A percentile compares a stretch with the other conserved stretches of the same genome.
Conservation (phyloP, 352 stramenopile genomes). For the Phytophthora nicotianae region DNA sequence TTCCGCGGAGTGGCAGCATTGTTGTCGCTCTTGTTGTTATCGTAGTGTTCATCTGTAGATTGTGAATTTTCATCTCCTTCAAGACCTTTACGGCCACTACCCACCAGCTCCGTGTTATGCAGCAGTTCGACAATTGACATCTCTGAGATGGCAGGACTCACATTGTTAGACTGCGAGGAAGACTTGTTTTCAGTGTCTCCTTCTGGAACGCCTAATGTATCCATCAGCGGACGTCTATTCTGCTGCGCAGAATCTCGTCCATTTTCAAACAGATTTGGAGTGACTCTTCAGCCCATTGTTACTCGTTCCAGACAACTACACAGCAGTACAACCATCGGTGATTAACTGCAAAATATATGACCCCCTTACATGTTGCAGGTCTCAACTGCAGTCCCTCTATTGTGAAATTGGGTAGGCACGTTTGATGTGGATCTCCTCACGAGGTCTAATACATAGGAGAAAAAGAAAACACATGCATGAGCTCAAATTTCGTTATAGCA, state of each 20-base stretch:
- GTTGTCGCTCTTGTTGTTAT: conserved; percentile 12
- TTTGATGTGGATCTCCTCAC: conserved; percentile 80
- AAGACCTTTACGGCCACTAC: background rate
- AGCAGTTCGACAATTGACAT: conserved; percentile 30
- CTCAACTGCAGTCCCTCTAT: conserved; percentile 25
- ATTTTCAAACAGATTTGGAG: conserved; percentile 29
- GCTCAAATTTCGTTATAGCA: background rate
- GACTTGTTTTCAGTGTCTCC: background rate
- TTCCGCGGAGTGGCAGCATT: conserved; percentile 15
- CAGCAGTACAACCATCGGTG: background rate
- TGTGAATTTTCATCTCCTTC: background rate
- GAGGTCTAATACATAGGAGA: conserved; percentile 46
- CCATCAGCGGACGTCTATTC: conserved; percentile 23
- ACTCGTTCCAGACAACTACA: background rate
- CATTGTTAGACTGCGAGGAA: conserved; percentile 12
- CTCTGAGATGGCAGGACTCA: background rate
- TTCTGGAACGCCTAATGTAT: background rate
- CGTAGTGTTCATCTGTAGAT: background rate
- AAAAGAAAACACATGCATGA: conserved; percentile 8
- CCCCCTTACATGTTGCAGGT: conserved; percentile 9
- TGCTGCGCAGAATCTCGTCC: conserved; percentile 9
- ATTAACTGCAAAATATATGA: conserved; percentile 19
- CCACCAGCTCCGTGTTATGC: conserved; percentile 38
- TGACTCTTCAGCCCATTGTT: conserved; percentile 27
- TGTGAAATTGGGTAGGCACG: conserved; percentile 67